These are phyloP conservation scores for Coemansia sp. DNA, from an alignment of 192 early-diverging fungal species.

Conservation along the genomic window DNA sequence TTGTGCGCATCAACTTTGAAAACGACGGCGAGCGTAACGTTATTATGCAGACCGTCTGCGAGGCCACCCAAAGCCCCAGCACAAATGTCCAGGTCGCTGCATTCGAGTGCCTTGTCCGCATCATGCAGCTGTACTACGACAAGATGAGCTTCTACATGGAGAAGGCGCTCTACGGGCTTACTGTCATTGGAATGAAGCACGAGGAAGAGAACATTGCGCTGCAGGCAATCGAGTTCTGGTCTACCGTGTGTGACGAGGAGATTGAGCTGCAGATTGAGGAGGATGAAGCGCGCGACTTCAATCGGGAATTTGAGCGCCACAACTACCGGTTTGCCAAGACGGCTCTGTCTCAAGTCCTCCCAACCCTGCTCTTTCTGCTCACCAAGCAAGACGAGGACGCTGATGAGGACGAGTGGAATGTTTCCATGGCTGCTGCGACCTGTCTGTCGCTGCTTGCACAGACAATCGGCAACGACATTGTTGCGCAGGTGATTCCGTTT, in stretches of 20 bases:
- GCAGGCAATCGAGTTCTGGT: slow-evolving; percentile 99
- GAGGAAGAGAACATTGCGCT: slow-evolving; percentile 85
- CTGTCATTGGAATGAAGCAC: slow-evolving; percentile 87
- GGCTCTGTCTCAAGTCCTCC: slow-evolving; percentile 77
- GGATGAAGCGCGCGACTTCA: slow-evolving; percentile 58
- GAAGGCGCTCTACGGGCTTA: slow-evolving; percentile 90
- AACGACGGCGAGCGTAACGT: slow-evolving; percentile 93
- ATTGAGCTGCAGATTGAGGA: slow-evolving; percentile 68
- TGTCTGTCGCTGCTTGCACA: slow-evolving; percentile 87
- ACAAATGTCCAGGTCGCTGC: slow-evolving; percentile 79
- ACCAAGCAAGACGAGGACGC: slow-evolving; percentile 98
- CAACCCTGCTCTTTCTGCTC: slow-evolving; percentile 82
- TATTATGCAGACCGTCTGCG: slow-evolving; percentile 98
- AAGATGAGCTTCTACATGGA: slow-evolving; percentile 97
- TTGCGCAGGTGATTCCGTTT: slow-evolving; percentile 83
- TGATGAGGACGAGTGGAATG: slow-evolving; percentile 99
- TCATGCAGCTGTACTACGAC: slow-evolving; percentile 96
- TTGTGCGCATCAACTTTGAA: slow-evolving; percentile 92
- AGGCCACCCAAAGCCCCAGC: slow-evolving; percentile 80
- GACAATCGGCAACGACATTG: slow-evolving; percentile 77
- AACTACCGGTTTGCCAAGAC: slow-evolving; percentile 78
- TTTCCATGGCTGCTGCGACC: slow-evolving; percentile 96
- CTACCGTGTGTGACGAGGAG: slow-evolving; percentile 96
- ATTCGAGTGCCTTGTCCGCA: slow-evolving; percentile 96
- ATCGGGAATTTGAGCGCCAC: slow-evolving; percentile 51